phyloP scores from a whole-genome alignment of 441 rosid genomes.

The Cnidoscolus chayamansa region DNA sequence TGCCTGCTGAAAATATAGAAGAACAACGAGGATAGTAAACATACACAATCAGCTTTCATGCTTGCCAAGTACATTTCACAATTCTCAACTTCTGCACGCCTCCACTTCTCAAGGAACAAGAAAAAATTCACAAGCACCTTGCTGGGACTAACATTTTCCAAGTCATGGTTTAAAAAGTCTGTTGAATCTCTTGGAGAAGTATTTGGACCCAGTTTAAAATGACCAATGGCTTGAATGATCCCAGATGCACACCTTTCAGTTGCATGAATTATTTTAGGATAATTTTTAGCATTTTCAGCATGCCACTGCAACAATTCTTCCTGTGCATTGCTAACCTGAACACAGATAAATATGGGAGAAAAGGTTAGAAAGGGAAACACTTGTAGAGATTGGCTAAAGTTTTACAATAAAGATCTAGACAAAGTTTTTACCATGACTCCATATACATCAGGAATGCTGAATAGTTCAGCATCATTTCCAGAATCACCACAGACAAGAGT shows the following conservation, averaged over 20 bases:
- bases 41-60: slow-evolving; percentile 65
- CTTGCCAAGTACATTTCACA: slow-evolving; percentile 52
- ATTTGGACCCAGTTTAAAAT: slow-evolving; percentile 82
- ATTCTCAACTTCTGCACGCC: slow-evolving; percentile 82
- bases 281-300: slow-evolving; percentile 72
- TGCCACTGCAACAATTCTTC: slow-evolving; percentile 92
- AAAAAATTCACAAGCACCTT: slow-evolving; percentile 61
- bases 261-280: slow-evolving; percentile 78
- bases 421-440: slow-evolving; percentile 77
- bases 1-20: slow-evolving; percentile 12
- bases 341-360: background rate
- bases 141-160: slow-evolving; percentile 43
- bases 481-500: slow-evolving; percentile 97
- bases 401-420: background rate
- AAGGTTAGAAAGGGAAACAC: background rate
- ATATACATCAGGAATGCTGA: slow-evolving; percentile 71
- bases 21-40: slow-evolving; percentile 27
- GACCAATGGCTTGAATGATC: slow-evolving; percentile 85
- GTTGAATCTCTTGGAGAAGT: slow-evolving; percentile 75
- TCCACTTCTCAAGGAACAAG: slow-evolving; percentile 84
- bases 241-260: slow-evolving; percentile 87
- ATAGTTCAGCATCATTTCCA: slow-evolving; percentile 90
- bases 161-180: slow-evolving; percentile 34
- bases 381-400: slow-evolving; percentile 6
- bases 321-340: slow-evolving; percentile 89